A percentile compares a stretch with the other conserved stretches of the same genome.
Conservation (phyloP, 73 alveolate genomes). For the Tetrahymena malaccensis region DNA sequence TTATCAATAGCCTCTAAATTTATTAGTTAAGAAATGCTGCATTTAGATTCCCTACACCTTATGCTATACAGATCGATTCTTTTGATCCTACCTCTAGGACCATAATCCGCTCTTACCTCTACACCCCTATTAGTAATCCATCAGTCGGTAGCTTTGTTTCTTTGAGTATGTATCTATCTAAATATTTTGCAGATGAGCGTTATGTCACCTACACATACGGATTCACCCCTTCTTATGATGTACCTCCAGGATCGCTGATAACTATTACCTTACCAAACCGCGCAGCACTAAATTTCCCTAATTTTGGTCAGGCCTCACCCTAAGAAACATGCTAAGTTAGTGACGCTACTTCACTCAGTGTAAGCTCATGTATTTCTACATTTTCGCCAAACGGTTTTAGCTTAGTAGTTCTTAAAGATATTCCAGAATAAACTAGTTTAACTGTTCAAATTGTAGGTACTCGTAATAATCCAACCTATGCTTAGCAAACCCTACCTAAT, state of each 20-base stretch:
- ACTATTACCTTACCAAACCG: slow-evolving; percentile 14
- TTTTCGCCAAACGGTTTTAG: not conserved
- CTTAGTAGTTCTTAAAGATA: not conserved
- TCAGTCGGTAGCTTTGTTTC: slow-evolving; percentile 2
- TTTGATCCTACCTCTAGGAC: not conserved
- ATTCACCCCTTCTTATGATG: slow-evolving; percentile 27
- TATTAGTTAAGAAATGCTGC: slow-evolving; percentile 26
- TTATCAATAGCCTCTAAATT: not conserved
- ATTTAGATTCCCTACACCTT: slow-evolving; percentile 6
- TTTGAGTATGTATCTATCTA: not conserved
- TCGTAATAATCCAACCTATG: not conserved
- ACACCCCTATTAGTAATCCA: slow-evolving; percentile 8
- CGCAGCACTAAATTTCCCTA: not conserved
- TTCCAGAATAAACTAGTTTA: slow-evolving; percentile 5
- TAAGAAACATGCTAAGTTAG: slow-evolving; percentile 4
- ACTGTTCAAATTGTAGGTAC: slow-evolving; percentile 9
- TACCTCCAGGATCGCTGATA: slow-evolving; percentile 23
- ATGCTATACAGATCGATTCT: not conserved
- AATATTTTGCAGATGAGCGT: slow-evolving; percentile 27
- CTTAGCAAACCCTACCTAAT: not conserved
- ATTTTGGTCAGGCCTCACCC: slow-evolving; percentile 1
- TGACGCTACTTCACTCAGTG: not conserved
- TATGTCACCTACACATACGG: slow-evolving; percentile 9
- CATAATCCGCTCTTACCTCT: not conserved
- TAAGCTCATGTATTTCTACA: not conserved